These are phyloP conservation scores for Daedaleopsis sinensis DNA, from an alignment of 768 basidiomycete species.

Conservation along the genomic window DNA sequence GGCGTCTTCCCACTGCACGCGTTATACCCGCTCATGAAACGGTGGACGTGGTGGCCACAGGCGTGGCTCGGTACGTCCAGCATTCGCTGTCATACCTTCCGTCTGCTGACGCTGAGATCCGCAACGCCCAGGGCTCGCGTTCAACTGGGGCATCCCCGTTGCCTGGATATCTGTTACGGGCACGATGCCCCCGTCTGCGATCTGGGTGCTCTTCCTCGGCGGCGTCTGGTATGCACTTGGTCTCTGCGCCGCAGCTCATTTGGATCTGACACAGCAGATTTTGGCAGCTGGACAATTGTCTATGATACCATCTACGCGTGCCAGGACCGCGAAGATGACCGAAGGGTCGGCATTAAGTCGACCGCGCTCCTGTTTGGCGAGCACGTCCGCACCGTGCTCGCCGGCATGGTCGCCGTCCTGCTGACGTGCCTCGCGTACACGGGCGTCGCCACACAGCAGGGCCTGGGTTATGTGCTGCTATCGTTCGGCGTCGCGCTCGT, in stretches of 20 bases:
- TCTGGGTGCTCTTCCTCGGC: conserved; percentile 24
- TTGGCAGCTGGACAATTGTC: conserved; percentile 44
- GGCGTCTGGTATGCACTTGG: conserved; percentile 17
- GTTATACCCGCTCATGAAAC: conserved; percentile 55
- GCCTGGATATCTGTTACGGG: conserved; percentile 48
- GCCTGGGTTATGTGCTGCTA: conserved; percentile 47
- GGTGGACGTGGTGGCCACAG: conserved; percentile 62
- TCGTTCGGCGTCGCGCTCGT: conserved; percentile 47
- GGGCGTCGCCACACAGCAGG: conserved; percentile 57
- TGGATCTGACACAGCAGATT: conserved; percentile 24
- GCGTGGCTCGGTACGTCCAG: conserved; percentile 52
- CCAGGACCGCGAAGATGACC: conserved; percentile 76
- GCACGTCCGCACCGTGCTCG: conserved; percentile 58
- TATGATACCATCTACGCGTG: conserved; percentile 79
- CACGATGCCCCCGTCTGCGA: conserved; percentile 27
- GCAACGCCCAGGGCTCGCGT: conserved; percentile 40
- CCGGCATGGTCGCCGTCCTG: conserved; percentile 54
- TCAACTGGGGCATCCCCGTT: conserved; percentile 56
- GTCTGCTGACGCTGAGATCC: background rate
- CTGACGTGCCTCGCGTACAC: conserved; percentile 51
- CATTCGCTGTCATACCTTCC: background rate
- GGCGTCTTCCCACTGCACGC: conserved; percentile 24
- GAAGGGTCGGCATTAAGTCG: conserved; percentile 72
- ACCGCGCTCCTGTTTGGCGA: conserved; percentile 74
- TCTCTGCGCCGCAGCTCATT: background rate